Percentiles rank a stretch among this genome's conserved stretches.
phyloP scores from a whole-genome alignment of 139 green algal genomes.

The Coccomyxa sp. region DNA sequence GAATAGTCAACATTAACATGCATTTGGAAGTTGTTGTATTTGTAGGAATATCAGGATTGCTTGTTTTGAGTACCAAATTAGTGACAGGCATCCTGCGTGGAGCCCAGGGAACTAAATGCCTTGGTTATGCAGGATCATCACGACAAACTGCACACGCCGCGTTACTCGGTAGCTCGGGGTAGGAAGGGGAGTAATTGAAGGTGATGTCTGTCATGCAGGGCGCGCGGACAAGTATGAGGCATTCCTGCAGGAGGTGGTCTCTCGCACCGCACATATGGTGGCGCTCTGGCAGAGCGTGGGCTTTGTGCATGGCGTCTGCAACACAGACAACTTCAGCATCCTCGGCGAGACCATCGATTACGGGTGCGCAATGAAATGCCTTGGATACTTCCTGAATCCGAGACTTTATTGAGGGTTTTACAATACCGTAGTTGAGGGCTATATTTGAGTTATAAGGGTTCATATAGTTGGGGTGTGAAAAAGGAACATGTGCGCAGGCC shows the following conservation, averaged over 20 bases:
- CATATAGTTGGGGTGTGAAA: too few species aligned
- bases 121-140: too few species aligned
- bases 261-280: conserved; percentile 72
- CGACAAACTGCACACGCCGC: too few species aligned
- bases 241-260: conserved; percentile 57
- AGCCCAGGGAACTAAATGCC: too few species aligned
- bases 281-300: conserved; percentile 82
- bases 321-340: conserved; percentile 97
- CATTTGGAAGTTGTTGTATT: neutral
- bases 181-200: too few species aligned
- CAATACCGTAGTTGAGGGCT: too few species aligned
- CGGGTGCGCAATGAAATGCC: conserved; percentile 18
- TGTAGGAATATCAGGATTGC: neutral
- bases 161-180: too few species aligned
- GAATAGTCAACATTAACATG: too few species aligned
- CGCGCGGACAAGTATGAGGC: conserved; percentile 41
- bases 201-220: conserved; percentile 1
- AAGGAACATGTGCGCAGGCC: too few species aligned
- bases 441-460: too few species aligned
- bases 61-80: neutral
- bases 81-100: neutral
- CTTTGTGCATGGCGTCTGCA: conserved; percentile 91
- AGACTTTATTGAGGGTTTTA: too few species aligned
- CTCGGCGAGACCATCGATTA: conserved; percentile 75
- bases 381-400: conserved; percentile 11